Conservation (phyloP, 2,329 filamentous ascomycete species). For the Hypoxylon sp. region DNA sequence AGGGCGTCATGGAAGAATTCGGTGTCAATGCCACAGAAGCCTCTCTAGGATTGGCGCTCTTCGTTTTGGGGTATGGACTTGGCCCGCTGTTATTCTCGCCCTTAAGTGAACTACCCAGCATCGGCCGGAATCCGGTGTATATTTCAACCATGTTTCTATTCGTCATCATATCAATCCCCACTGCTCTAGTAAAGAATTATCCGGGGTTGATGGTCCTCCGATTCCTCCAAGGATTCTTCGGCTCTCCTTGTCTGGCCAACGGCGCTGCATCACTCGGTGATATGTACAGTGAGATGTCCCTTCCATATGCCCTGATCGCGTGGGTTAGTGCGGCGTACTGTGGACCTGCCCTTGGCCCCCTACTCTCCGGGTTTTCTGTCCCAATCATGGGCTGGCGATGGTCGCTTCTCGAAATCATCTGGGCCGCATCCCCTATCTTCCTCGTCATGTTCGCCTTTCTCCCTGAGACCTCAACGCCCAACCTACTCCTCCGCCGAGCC, state of each 20-base stretch:
- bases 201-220: slow-evolving; percentile 74
- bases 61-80: slow-evolving; percentile 74
- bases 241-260: slow-evolving; percentile 75
- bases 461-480: slow-evolving; percentile 73
- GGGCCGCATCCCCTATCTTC: slow-evolving; percentile 71
- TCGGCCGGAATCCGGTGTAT: slow-evolving; percentile 79
- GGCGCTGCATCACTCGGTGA: slow-evolving; percentile 68
- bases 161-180: slow-evolving; percentile 75
- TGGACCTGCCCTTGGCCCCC: slow-evolving; percentile 71
- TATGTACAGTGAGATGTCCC: slow-evolving; percentile 68
- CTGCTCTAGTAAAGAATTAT: slow-evolving; percentile 74
- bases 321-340: slow-evolving; percentile 71
- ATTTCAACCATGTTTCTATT: slow-evolving; percentile 78
- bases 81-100: slow-evolving; percentile 78
- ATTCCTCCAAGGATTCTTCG: slow-evolving; percentile 77
- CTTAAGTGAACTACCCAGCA: slow-evolving; percentile 74
- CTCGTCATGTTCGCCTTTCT: slow-evolving; percentile 74
- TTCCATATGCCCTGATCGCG: slow-evolving; percentile 71
- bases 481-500: slow-evolving; percentile 74
- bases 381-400: slow-evolving; percentile 73
- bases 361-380: slow-evolving; percentile 73
- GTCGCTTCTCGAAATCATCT: slow-evolving; percentile 75
- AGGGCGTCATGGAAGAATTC: slow-evolving; percentile 68
- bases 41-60: slow-evolving; percentile 72
- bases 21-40: slow-evolving; percentile 66